Base-by-base conservation (phyloP, 352 stramenopile species). In the Globisporangium alternatum region DNA sequence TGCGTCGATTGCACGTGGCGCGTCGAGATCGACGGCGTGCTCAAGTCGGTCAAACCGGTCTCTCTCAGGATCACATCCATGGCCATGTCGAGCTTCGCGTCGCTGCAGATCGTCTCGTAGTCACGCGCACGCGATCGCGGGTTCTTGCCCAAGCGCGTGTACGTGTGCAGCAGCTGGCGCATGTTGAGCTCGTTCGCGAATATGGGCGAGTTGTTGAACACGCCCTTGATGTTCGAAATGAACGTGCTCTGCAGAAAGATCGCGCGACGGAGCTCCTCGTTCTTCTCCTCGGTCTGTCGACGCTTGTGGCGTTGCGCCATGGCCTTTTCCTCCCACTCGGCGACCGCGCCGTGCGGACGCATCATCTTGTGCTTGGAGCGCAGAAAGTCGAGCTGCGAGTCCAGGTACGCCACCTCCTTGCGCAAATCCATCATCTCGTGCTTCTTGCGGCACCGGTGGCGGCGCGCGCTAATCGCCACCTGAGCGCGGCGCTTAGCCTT, bases 161-260 rank as follows among this genome's bases (percentile, higher is more conserved):
- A 87, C 7, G 76, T 88, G 56, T 89, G 78, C 19, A 89, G 52
- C 25, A 87, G 48, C 31, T 75, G 72, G 30, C 67, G 63, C 74
- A 87, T 77, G 67, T 87, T 83, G 9, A 88, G 62, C 22, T 80
- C 74, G 21, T 67, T 30, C 0, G 59, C 60, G 17, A 62, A 63
- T n/a, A 70, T 49, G 17, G 56, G 56, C 8, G 76, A 61, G 53
- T 69, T 75, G 9, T 60, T 63, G 41, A 89, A 77, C 5, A 80
- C 28, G 5, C 62, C 45, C 44, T 78, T 71, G 35, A 89, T 70
- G 15, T 70, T 74, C 9, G 49, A 25, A 33, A 89, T 70, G 53
- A 86, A 88, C 39, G 63, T 54, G 8, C 75, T 66, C 56, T 89
- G 78, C 57, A 67, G 65, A 61, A 85, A 82, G 47, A 89, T 63